Base-by-base conservation (phyloP, 306 rosid species). In the Cicer pinnatifidum region DNA sequence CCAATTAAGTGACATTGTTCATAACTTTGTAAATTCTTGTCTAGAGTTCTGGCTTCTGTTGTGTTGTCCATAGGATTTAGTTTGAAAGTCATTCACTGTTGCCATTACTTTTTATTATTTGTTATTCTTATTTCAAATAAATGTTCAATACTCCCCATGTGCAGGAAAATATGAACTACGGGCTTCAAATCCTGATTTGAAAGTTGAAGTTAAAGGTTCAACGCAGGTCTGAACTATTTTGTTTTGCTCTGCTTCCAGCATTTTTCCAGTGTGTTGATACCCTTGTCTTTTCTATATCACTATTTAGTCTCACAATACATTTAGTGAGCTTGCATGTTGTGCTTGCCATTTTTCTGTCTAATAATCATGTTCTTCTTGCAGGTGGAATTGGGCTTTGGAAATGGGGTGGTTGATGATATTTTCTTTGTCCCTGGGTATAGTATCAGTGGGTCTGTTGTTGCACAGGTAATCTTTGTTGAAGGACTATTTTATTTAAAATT, bases 361-460 rank as follows among this genome's bases (percentile, higher is more conserved):
- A 41, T 44, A 59, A 37, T 48, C 16, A 63, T 70, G 53, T 70
- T 57, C 69, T 78, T 81, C 51, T 82, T 82, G 83, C 97, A 95
- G 99, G 90, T 95, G 78, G 88, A 90, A 57, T 69, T 95, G 82
- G 92, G 97, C 52, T 91, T 95, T 78, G 97, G 97, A 77, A 95
- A 95, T 66, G 81, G 80, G 23, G 38, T 82, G 41, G 86, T 85
- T 58, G 91, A 84, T 33, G 93, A 91, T 58, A 77, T 87, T 76
- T 90, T 95, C 89, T 90, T 74, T 78, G 92, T 90, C 77, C 84
- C 96, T 75, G 99, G 99, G 56, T 90, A 91, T 76, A 85, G 88
- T 80, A 79, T 94, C 57, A 83, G 76, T 62, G 99, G 97, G 23
- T 88, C 67, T 85, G 96, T 94, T 81, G 99, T 88, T 83, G 88